Base-by-base conservation (phyloP, 169 alveolate genomes). In the Babesia divergens region DNA sequence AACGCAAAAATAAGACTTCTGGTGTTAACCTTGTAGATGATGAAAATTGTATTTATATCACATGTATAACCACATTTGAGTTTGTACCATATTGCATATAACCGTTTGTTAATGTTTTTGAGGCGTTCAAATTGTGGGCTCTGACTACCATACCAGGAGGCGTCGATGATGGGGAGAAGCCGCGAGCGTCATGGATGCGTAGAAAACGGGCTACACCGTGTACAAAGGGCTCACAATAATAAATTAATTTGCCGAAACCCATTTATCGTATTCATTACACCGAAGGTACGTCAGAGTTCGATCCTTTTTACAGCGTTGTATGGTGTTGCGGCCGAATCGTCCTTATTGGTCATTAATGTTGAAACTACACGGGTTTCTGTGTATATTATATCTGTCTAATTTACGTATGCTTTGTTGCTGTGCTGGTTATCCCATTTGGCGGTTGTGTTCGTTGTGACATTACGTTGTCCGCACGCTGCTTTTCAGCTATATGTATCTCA, bases 111-210 rank as follows among this genome's bases (percentile, higher is more conserved):
- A n/a, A n/a, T n/a, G n/a, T n/a, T n/a, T n/a, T n/a, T n/a, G n/a
- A n/a, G n/a, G n/a, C n/a, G n/a, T n/a, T n/a, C n/a, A n/a, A n/a
- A n/a, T n/a, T n/a, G n/a, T n/a, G n/a, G n/a, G n/a, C n/a, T n/a
- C n/a, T n/a, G n/a, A n/a, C n/a, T n/a, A n/a, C n/a, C n/a, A n/a
- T n/a, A n/a, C n/a, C n/a, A 22, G 58, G 62, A 44, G 72, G 47
- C 72, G 3, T 14, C 29, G 14, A 49, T 26, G 72, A 62, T 62
- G 72, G 72, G 72, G 72, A 62, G 53, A 40, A 51, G 26, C 54
- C 68, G 51, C 68, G 18, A 58, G 53, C 35, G 14, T 53, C 51
- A 37, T 18, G 4, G 28, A 24, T 20, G 31, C 46, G 20, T 7
- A 11, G 16, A 18, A 6, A 24, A 43, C 35, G 68, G 11, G 31